Percentiles rank a stretch among this genome's conserved stretches.
Evolutionary conservation across 768 basidiomycete genomes (phyloP).

Genomic region (Strobilomyces dryophilus): DNA sequence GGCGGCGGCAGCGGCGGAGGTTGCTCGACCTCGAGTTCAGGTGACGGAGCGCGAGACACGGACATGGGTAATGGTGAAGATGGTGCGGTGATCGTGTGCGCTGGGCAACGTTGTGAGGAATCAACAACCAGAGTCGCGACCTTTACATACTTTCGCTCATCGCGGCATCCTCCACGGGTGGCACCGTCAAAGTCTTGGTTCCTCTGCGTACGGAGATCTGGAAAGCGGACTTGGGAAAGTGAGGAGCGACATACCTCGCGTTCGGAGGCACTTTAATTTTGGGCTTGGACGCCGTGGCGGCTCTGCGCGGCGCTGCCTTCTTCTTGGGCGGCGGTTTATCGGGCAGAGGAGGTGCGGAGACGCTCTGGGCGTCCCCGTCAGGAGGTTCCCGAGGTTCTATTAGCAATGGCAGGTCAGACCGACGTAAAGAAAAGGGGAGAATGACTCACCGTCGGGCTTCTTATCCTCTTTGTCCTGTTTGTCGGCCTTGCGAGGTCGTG

Average conservation of each 20-base stretch:
- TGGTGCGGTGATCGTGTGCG: constrained; percentile 65
- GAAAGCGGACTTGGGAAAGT: neutral
- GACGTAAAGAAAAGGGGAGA: constrained; percentile 25
- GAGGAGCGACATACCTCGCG: constrained; percentile 24
- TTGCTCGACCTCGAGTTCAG: constrained; percentile 43
- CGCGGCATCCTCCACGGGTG: constrained; percentile 46
- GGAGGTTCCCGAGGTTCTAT: constrained; percentile 29
- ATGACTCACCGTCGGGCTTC: constrained; percentile 41
- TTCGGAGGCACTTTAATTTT: constrained; percentile 30
- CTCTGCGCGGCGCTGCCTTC: constrained; percentile 42
- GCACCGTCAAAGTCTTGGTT: constrained; percentile 25
- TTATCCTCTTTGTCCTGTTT: constrained; percentile 44
- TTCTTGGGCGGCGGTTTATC: constrained; percentile 46
- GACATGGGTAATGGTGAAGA: constrained; percentile 57
- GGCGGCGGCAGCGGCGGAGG: constrained; percentile 25
- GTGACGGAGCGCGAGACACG: constrained; percentile 34
- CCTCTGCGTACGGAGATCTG: constrained; percentile 26
- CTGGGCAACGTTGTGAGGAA: constrained; percentile 29
- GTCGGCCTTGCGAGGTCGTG: constrained; percentile 51
- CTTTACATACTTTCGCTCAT: constrained; percentile 59
- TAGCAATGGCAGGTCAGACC: constrained; percentile 10
- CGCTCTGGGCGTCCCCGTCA: constrained; percentile 20
- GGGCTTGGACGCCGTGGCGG: constrained; percentile 35
- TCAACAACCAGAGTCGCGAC: neutral
- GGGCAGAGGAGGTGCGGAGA: constrained; percentile 14